Percentiles rank a stretch among this genome's conserved stretches.
phyloP scores from a whole-genome alignment of 352 stramenopile genomes.

The Blastocystis sp. region DNA sequence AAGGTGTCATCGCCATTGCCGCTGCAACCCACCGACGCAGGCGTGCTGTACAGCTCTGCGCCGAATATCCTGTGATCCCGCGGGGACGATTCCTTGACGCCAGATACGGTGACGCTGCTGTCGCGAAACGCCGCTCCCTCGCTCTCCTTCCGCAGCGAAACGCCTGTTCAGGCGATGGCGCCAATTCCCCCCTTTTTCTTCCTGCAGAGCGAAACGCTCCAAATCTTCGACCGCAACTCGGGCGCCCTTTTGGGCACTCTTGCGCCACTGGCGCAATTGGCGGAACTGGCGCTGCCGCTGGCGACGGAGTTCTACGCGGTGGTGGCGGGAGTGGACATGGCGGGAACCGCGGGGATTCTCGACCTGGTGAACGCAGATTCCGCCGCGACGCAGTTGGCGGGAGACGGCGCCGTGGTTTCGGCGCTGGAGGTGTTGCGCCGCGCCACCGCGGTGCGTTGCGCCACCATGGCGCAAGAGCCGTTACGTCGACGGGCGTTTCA shows the following conservation, averaged over 20 bases:
- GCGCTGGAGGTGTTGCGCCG: slow-evolving; percentile 39
- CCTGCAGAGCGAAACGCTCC: neutral
- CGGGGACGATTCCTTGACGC: neutral
- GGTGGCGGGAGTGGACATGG: too few species aligned
- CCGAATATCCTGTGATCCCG: neutral
- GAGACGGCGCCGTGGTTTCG: neutral
- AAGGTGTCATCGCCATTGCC: neutral
- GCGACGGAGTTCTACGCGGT: too few species aligned
- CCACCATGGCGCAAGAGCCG: neutral
- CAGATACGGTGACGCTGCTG: too few species aligned
- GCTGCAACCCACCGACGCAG: neutral
- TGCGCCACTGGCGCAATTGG: too few species aligned
- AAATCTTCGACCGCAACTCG: neutral
- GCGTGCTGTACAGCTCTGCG: neutral
- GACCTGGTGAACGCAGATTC: too few species aligned
- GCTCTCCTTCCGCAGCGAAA: neutral
- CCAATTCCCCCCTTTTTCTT: neutral
- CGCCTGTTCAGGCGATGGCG: neutral
- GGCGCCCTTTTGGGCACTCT: too few species aligned
- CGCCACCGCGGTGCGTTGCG: neutral
- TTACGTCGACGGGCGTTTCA: slow-evolving; percentile 9
- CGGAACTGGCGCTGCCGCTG: too few species aligned
- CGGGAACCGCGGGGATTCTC: too few species aligned
- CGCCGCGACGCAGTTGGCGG: too few species aligned
- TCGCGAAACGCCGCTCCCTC: too few species aligned